Conservation (phyloP, 345 rosid genomes). For the Ceriops decandra region DNA sequence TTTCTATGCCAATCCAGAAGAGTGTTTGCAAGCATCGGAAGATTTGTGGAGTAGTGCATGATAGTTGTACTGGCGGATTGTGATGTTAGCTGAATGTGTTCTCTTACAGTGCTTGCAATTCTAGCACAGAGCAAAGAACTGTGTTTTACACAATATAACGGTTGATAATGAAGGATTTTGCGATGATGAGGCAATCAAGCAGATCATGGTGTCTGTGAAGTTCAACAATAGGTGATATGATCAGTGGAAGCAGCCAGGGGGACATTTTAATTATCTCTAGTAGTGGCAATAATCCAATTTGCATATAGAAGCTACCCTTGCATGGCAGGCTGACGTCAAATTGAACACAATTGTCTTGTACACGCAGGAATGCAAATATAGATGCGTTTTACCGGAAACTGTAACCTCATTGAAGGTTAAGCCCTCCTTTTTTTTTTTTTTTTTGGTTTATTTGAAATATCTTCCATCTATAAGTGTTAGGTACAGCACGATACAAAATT, state of each 20-base stretch:
- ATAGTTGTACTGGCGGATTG: slow-evolving; percentile 15
- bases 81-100: slow-evolving; percentile 6
- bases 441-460: neutral
- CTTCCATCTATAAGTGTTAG: slow-evolving; percentile 14
- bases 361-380: slow-evolving; percentile 34
- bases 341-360: slow-evolving; percentile 23
- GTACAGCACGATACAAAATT: slow-evolving; percentile 18
- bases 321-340: slow-evolving; percentile 30
- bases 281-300: slow-evolving; percentile 36
- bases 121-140: slow-evolving; percentile 22
- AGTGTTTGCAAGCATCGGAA: slow-evolving; percentile 60
- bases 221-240: slow-evolving; percentile 18
- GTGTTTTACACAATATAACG: slow-evolving; percentile 11
- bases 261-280: slow-evolving; percentile 11
- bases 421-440: slow-evolving; percentile 11
- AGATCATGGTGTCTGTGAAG: slow-evolving; percentile 10
- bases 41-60: slow-evolving; percentile 41
- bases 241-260: slow-evolving; percentile 17
- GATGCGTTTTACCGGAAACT: slow-evolving; percentile 17
- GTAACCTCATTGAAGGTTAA: slow-evolving; percentile 28
- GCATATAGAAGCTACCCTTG: slow-evolving; percentile 45
- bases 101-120: slow-evolving; percentile 21
- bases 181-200: slow-evolving; percentile 9
- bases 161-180: slow-evolving; percentile 16
- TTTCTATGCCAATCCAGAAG: slow-evolving; percentile 92